Percentiles rank a stretch among this genome's conserved stretches.
These are phyloP conservation scores for Coemansia sp. DNA, from an alignment of 192 early-diverging fungal genomes.

Conservation along the genomic window DNA sequence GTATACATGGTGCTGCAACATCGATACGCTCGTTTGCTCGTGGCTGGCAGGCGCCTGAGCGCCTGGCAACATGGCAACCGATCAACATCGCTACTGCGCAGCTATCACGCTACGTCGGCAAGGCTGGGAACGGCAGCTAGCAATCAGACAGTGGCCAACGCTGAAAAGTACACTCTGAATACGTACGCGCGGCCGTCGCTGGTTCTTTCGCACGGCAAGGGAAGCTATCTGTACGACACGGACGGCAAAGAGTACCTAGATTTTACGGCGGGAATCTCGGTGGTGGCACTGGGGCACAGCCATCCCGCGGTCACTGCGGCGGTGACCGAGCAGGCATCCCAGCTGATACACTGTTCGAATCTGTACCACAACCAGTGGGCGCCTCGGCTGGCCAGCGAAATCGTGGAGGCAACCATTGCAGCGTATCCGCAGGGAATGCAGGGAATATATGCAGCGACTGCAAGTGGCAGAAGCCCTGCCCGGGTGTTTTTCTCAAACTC, in stretches of 20 bases:
- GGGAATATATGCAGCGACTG: constrained; percentile 37
- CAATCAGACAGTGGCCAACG: constrained; percentile 11
- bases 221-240: constrained; percentile 74
- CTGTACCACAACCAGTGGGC: constrained; percentile 90
- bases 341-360: constrained; percentile 85
- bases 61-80: too few species aligned
- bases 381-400: constrained; percentile 65
- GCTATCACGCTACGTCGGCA: constrained; percentile 12
- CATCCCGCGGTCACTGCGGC: constrained; percentile 69
- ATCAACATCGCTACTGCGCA: background rate
- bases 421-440: constrained; percentile 47
- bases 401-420: constrained; percentile 62
- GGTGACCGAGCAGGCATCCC: constrained; percentile 75
- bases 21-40: too few species aligned
- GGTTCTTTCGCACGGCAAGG: constrained; percentile 78
- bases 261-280: constrained; percentile 92
- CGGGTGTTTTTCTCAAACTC: constrained; percentile 96
- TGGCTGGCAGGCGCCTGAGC: too few species aligned
- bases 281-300: constrained; percentile 86
- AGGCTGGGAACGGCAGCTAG: background rate
- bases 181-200: constrained; percentile 69
- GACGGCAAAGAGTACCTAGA: constrained; percentile 78
- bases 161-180: constrained; percentile 61
- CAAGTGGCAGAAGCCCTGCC: constrained; percentile 25
- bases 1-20: too few species aligned